phyloP scores from a whole-genome alignment of 208 protist genomes.

The Leishmania gerbilli region DNA sequence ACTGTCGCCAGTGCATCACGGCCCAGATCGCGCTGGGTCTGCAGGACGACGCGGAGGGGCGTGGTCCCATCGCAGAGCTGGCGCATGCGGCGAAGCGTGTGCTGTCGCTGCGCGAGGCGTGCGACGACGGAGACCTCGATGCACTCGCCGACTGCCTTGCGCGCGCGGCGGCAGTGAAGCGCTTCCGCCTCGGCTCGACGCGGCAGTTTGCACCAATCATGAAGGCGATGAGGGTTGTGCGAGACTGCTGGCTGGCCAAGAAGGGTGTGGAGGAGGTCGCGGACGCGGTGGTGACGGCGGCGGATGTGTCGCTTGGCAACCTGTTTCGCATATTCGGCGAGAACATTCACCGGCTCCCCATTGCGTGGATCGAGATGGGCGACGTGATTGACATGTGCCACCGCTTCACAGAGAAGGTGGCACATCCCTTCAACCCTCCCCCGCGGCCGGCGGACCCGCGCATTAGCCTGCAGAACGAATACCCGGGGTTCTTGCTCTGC shows the following conservation, averaged over 20 bases:
- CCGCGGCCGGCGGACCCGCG: conserved; percentile 88
- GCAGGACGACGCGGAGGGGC: conserved; percentile 63
- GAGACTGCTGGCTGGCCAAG: conserved; percentile 69
- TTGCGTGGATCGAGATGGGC: conserved; percentile 92
- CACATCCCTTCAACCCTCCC: conserved; percentile 79
- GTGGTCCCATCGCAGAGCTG: conserved; percentile 82
- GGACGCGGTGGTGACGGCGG: conserved; percentile 51
- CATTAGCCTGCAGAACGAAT: conserved; percentile 86
- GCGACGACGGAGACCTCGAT: conserved; percentile 85
- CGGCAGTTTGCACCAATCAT: conserved; percentile 80
- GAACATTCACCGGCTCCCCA: conserved; percentile 86
- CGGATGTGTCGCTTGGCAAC: conserved; percentile 66
- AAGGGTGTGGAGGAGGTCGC: conserved; percentile 72
- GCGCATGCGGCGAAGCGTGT: conserved; percentile 76
- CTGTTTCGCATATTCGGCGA: conserved; percentile 79
- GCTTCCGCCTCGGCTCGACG: conserved; percentile 77
- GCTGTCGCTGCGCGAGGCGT: conserved; percentile 48
- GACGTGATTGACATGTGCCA: conserved; percentile 91
- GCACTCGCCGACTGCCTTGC: conserved; percentile 67
- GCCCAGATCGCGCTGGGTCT: conserved; percentile 87
- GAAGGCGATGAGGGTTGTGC: conserved; percentile 82
- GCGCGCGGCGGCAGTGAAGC: conserved; percentile 53
- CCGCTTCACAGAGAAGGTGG: conserved; percentile 66
- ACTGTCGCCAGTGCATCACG: conserved; percentile 83
- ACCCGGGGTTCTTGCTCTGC: conserved; percentile 88